Conservation (phyloP, 176 grass and related monocot genomes). For the Oryza australiensis region DNA sequence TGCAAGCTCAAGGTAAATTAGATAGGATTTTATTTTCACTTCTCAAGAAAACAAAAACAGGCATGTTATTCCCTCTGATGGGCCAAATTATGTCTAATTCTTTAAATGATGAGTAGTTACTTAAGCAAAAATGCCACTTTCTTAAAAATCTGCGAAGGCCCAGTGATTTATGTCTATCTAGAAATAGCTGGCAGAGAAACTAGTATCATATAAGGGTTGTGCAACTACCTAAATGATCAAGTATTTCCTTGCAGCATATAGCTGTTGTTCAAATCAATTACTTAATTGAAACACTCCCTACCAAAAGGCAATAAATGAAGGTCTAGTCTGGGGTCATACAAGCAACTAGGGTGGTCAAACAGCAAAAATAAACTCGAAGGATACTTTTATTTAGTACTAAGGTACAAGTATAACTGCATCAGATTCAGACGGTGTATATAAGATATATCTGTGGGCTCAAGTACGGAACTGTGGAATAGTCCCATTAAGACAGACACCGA, state of each 20-base stretch:
- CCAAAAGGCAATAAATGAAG: neutral
- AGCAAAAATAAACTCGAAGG: neutral
- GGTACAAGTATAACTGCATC: neutral
- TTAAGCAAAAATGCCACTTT: neutral
- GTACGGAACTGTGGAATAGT: neutral
- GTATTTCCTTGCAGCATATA: neutral
- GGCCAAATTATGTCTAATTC: neutral
- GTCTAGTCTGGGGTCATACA: neutral
- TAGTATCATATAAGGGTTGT: neutral
- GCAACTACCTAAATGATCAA: neutral
- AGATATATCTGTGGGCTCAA: neutral
- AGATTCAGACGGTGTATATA: slow-evolving; percentile 10
- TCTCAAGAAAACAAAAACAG: neutral
- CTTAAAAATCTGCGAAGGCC: neutral
- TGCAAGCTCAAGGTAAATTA: neutral
- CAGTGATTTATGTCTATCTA: neutral
- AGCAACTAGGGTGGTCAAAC: neutral
- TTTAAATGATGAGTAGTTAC: neutral
- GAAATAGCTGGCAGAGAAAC: neutral
- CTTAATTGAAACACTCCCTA: neutral
- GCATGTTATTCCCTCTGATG: neutral
- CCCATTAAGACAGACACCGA: neutral
- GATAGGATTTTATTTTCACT: neutral
- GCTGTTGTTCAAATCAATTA: neutral
- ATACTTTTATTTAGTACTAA: neutral